These are phyloP conservation scores for Fraxinus latifolia DNA, from an alignment of 305 asterid species.

Conservation along the genomic window DNA sequence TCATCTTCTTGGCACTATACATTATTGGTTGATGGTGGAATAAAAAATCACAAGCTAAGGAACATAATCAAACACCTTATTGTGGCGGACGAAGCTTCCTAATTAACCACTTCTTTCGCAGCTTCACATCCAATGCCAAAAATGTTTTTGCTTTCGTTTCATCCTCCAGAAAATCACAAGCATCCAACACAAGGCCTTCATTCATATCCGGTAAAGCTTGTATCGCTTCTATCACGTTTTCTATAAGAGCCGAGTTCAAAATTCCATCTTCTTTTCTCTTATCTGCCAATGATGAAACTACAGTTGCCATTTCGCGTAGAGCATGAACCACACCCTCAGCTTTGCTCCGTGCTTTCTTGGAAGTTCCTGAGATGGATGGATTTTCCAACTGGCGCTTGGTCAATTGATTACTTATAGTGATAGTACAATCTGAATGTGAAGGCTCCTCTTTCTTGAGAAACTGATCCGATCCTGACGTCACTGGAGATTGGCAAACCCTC, in stretches of 20 bases:
- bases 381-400: constrained; percentile 22
- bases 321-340: constrained; percentile 25
- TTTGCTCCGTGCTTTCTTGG: constrained; percentile 24
- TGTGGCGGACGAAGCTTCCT: constrained; percentile 29
- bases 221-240: constrained; percentile 34
- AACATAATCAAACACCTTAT: neutral
- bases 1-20: neutral
- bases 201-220: constrained; percentile 41
- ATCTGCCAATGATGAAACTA: constrained; percentile 23
- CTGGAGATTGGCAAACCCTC: constrained; percentile 25
- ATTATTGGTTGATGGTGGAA: neutral
- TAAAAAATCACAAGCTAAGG: constrained; percentile 32
- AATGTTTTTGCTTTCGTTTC: constrained; percentile 44
- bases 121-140: constrained; percentile 40
- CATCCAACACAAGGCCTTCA: constrained; percentile 37
- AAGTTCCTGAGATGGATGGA: constrained; percentile 11
- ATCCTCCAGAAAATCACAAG: constrained; percentile 45
- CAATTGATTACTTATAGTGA: constrained; percentile 8
- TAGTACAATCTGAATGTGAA: constrained; percentile 13
- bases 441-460: constrained; percentile 12
- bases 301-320: constrained; percentile 19
- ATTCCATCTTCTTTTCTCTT: constrained; percentile 12
- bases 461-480: constrained; percentile 23
- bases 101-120: constrained; percentile 45
- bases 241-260: constrained; percentile 21